These are phyloP conservation scores for Colletotrichum neosansevieriae DNA, from an alignment of 2,329 filamentous ascomycete species.

Conservation along the genomic window DNA sequence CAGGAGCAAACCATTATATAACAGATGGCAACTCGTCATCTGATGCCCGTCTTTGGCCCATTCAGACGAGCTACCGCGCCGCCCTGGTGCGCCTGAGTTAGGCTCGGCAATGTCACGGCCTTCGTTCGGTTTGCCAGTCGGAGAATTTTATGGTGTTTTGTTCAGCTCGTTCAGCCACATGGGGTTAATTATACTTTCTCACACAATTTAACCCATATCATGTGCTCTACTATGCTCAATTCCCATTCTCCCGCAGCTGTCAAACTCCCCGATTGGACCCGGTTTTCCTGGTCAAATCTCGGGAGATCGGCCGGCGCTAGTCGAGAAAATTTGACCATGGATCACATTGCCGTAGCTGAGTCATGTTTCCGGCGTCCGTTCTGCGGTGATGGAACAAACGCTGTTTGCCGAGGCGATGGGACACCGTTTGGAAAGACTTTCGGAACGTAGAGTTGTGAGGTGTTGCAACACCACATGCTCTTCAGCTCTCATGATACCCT, in stretches of 20 bases:
- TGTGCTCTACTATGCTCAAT: too few relatives aligned
- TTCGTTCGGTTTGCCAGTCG: slow-evolving; percentile 13
- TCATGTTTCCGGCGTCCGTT: neutral
- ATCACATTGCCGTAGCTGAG: neutral
- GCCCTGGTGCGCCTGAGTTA: slow-evolving; percentile 13
- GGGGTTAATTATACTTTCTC: too few relatives aligned
- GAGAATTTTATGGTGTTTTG: neutral
- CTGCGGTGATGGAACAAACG: neutral
- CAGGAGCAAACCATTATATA: slow-evolving; percentile 35
- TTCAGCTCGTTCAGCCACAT: too few relatives aligned
- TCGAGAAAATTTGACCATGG: neutral
- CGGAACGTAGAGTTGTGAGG: neutral
- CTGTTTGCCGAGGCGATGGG: neutral
- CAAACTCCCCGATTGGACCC: neutral
- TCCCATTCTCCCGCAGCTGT: neutral
- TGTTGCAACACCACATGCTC: too few relatives aligned
- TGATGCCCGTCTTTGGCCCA: slow-evolving; percentile 14
- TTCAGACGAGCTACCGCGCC: slow-evolving; percentile 3
- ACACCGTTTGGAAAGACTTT: neutral
- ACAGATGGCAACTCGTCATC: slow-evolving; percentile 32
- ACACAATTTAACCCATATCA: too few relatives aligned
- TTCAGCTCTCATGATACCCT: neutral
- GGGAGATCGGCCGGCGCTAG: neutral
- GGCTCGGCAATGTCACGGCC: neutral
- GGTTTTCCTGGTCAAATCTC: neutral